Base-by-base conservation (phyloP, 257 asterid genomes). In the Petunia axillaris region DNA sequence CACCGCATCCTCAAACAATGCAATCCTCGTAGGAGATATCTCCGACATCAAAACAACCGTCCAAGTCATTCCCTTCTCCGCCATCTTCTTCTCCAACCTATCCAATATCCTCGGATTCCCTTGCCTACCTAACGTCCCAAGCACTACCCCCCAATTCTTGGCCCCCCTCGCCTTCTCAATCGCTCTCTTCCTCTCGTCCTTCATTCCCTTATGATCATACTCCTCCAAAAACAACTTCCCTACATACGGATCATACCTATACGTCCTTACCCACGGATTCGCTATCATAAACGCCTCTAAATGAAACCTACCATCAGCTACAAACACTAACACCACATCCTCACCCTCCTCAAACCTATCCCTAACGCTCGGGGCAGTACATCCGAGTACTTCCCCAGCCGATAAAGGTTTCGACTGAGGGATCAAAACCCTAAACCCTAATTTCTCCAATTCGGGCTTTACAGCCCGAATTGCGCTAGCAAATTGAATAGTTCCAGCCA, bases 271-370 rank as follows among this genome's bases (percentile, higher is more conserved):
- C 66, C 86, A 88, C 0, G 99, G 98, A 85, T 96, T 96, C 0
- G 99, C 99, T 68, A 96, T 96, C 99, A 96, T 96, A 75, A 96
- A 92, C 3, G 99, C 99, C 85, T 96, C 98, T 80, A 92, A 82
- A 91, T 95, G 99, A 82, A 95, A 95, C 83, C 98, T 91, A 65
- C 99, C 98, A 83, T 95, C 99, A 9, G 96, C 97, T 60, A 92
- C 97, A 76, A 95, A 95, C 65, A 95, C 89, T 55, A 95, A 89
- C 58, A 91, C 91, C 66, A 87, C 85, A 8, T 86, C 87, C 41
- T 86, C 89, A 0, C 16, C 86, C 8, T 83, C 71, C 64, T 25
- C 48, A n/a, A 15, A 63, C 8, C 84, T 76, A 82, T 64, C 79
- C 64, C 81, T 85, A 82, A 95, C 88, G 66, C 85, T 90, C 3